Evolutionary conservation across 306 rosid genomes (phyloP).

Genomic region (Morella rubra): DNA sequence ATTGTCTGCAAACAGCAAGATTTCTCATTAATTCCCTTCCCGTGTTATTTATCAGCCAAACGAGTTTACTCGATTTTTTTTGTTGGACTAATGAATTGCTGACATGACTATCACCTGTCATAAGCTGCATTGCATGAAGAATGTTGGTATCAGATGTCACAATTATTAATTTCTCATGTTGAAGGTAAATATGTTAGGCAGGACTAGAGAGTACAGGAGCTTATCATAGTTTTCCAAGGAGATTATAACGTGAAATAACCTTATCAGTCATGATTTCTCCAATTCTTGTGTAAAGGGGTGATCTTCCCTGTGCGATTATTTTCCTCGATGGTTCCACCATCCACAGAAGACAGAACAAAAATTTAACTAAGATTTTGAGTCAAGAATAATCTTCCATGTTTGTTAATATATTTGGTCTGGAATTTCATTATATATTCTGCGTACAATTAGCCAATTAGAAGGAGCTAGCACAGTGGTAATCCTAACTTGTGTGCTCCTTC

Average conservation of each 20-base stretch:
- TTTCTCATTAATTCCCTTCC: background rate
- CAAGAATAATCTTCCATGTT: no score
- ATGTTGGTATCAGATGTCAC: slow-evolving; percentile 77
- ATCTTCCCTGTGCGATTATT: slow-evolving; percentile 76
- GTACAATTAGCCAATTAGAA: background rate
- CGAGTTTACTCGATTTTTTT: background rate
- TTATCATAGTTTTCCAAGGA: background rate
- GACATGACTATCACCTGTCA: slow-evolving; percentile 56
- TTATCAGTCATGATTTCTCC: slow-evolving; percentile 83
- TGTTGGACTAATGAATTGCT: slow-evolving; percentile 3
- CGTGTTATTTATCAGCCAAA: background rate
- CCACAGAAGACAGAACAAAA: background rate
- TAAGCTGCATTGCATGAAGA: slow-evolving; percentile 86
- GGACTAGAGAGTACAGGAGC: background rate
- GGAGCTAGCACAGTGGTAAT: background rate
- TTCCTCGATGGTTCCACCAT: slow-evolving; percentile 43
- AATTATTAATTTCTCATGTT: slow-evolving; percentile 64
- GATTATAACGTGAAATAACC: slow-evolving; percentile 42
- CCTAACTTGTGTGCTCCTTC: background rate
- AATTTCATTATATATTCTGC: background rate
- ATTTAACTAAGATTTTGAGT: background rate
- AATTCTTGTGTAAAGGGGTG: slow-evolving; percentile 61
- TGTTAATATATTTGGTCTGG: background rate
- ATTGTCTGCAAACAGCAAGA: slow-evolving; percentile 46
- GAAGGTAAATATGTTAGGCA: background rate